Percentiles rank a stretch among this genome's conserved stretches.
Conservation (phyloP, 2,329 filamentous ascomycete genomes). For the Colletotrichum scovillei region DNA sequence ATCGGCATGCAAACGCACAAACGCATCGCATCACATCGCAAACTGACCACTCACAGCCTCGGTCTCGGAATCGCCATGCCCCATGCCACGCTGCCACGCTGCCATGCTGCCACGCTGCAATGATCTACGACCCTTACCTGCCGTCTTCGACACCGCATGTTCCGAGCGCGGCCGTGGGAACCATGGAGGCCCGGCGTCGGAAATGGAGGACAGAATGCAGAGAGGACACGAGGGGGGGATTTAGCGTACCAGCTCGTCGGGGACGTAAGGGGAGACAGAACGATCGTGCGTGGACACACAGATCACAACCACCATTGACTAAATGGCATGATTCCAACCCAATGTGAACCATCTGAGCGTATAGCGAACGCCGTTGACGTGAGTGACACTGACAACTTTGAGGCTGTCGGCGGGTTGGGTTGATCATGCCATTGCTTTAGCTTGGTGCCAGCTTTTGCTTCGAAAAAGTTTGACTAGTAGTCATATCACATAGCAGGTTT, state of each 20-base stretch:
- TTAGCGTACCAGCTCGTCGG: neutral
- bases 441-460: neutral
- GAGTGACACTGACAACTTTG: slow-evolving; percentile 1
- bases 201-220: too few species aligned
- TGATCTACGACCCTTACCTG: neutral
- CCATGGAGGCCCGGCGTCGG: neutral
- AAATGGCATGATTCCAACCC: neutral
- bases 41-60: slow-evolving; percentile 6
- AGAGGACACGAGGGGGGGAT: neutral
- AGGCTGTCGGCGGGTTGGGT: neutral
- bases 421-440: neutral
- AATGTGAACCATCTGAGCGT: neutral
- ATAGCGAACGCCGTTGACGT: neutral
- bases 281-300: neutral
- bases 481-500: neutral
- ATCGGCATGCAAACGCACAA: neutral
- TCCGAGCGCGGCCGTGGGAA: neutral
- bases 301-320: neutral
- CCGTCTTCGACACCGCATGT: neutral
- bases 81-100: neutral
- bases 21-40: neutral
- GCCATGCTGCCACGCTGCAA: neutral
- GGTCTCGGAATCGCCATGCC: slow-evolving; percentile 12
- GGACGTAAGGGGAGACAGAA: neutral
- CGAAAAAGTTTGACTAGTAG: neutral